Base-by-base conservation (phyloP, 495 filamentous ascomycete genomes). In the Corynascus novoguineensis region DNA sequence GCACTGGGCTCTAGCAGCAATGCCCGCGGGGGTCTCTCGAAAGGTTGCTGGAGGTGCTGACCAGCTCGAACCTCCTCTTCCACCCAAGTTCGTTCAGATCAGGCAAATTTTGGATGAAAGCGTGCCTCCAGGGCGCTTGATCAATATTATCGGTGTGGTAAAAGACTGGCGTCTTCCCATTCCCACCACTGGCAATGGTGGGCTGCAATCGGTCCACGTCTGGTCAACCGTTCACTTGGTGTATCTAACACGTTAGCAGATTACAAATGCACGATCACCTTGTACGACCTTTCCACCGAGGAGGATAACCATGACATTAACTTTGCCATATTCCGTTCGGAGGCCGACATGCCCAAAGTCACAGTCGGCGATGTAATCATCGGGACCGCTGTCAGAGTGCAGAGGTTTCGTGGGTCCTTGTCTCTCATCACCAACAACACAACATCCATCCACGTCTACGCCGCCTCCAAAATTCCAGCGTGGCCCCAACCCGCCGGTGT, bases 61-160 rank as follows among this genome's bases (percentile, higher is more conserved):
- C n/a, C 45, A n/a, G 4, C 19, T n/a, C 9, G 59, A 61, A 9
- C 48, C 55, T 7, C 8, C 40, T 5, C 64, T 73, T 27, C 75
- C 75, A n/a, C 27, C 62, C 1, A 53, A 64, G 12, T 73, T 70
- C 55, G 57, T 44, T 9, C 50, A 27, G 11, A 62, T 79, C 25
- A 47, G 50, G 10, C 63, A 69, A 31, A 62, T 75, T 35, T 54
- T 71, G 14, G 68, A 74, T 2, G 60, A 60, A 48, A 50, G 54
- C 46, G 29, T 45, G 3, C 48, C 24, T 1, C 14, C 54, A 4
- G 71, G 72, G 5, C 52, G 17, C 3, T 55, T 81, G 4, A 66
- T 78, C n/a, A 73, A 64, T 58, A 71, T 81, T 31, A 69, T 81
- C 27, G 80, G 80, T 25, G 44, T 81, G 21, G 70, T 80, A 1